Conservation (phyloP, 768 basidiomycete species). For the Hortiboletus flavorubellus region DNA sequence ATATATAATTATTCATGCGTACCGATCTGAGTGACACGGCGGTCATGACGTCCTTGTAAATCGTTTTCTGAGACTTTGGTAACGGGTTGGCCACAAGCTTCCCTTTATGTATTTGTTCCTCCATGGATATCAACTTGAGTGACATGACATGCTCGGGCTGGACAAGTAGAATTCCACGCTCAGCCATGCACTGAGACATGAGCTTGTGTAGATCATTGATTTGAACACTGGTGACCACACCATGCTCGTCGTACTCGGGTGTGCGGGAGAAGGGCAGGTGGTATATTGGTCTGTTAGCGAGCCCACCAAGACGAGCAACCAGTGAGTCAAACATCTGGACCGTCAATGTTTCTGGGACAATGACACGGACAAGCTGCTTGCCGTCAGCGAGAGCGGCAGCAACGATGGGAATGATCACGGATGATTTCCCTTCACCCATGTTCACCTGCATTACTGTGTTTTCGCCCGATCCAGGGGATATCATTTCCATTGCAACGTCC, state of each 20-base stretch:
- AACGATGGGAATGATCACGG: conserved; percentile 42
- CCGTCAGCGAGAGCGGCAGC: conserved; percentile 40
- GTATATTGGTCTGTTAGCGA: conserved; percentile 43
- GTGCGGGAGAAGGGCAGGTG: conserved; percentile 42
- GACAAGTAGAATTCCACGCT: conserved; percentile 38
- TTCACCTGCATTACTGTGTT: conserved; percentile 46
- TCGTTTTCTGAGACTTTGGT: not conserved
- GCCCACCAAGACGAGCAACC: conserved; percentile 37
- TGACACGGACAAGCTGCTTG: conserved; percentile 38
- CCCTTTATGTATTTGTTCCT: conserved; percentile 19
- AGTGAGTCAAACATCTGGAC: conserved; percentile 45
- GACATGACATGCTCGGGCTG: conserved; percentile 54
- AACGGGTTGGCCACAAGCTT: conserved; percentile 9
- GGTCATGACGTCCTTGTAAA: not conserved
- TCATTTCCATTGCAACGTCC: conserved; percentile 41
- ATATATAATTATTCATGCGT: no score
- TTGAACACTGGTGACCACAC: no score
- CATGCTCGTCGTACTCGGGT: no score
- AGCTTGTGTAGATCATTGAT: no score
- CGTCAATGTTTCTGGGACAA: conserved; percentile 42
- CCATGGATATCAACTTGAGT: conserved; percentile 41
- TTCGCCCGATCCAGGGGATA: conserved; percentile 28
- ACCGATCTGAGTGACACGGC: not conserved
- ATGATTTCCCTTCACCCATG: conserved; percentile 55
- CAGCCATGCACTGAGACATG: conserved; percentile 30